A percentile compares a stretch with the other conserved stretches of the same genome.
These are phyloP conservation scores for Lagenaria siceraria DNA, from an alignment of 306 rosid genomes.

Conservation along the genomic window DNA sequence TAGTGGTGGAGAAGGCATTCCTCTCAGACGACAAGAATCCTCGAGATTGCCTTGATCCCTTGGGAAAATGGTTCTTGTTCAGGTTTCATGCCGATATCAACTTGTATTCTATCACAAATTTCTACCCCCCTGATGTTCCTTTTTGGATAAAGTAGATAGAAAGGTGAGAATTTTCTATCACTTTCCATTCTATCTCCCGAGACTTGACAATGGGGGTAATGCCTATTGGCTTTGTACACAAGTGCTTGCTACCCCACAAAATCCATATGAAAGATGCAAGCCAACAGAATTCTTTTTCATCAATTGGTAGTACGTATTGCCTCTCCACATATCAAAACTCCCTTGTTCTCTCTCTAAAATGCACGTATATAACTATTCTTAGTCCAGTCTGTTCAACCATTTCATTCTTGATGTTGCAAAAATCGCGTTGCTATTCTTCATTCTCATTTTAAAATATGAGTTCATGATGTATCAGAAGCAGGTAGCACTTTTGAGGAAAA, in stretches of 20 bases:
- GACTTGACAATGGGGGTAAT: slow-evolving; percentile 3
- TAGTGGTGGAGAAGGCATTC: slow-evolving; percentile 66
- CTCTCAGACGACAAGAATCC: slow-evolving; percentile 84
- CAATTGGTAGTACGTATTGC: not conserved
- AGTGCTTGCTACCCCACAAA: slow-evolving; percentile 13
- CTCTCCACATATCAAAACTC: not conserved
- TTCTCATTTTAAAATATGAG: not conserved
- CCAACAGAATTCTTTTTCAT: slow-evolving; percentile 1
- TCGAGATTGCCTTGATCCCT: slow-evolving; percentile 34
- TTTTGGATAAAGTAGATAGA: slow-evolving; percentile 7
- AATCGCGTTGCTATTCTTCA: not conserved
- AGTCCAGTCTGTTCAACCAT: not conserved
- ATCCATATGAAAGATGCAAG: slow-evolving; percentile 11
- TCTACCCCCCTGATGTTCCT: slow-evolving; percentile 3
- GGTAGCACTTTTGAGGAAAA: not conserved
- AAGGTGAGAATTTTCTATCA: not conserved
- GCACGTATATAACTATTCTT: not conserved
- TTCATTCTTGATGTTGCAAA: not conserved
- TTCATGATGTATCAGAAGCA: not conserved
- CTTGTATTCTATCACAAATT: slow-evolving; percentile 3
- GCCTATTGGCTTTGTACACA: slow-evolving; percentile 9
- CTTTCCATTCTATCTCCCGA: slow-evolving; percentile 5
- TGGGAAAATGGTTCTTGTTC: slow-evolving; percentile 4
- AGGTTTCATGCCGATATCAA: not conserved
- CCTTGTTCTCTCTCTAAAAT: not conserved